Percentiles rank a stretch among this genome's conserved stretches.
Evolutionary conservation across 495 filamentous ascomycete genomes (phyloP).

Genomic region (Podospora anserina): DNA sequence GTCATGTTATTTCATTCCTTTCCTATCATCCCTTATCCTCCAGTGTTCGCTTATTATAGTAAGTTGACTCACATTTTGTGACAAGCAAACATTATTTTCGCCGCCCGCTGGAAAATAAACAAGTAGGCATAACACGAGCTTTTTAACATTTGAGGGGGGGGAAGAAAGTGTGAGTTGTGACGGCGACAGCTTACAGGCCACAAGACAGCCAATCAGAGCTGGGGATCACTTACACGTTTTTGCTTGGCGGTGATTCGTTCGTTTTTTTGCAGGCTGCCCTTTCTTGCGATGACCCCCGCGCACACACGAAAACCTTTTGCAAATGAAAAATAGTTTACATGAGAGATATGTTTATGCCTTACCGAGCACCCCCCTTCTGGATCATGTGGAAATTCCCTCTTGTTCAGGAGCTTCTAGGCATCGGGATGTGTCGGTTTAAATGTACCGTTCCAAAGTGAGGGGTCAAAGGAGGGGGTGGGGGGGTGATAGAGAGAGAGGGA

Average conservation of each 20-base stretch:
- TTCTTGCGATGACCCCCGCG: neutral
- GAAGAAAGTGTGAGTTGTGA: neutral
- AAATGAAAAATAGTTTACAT: neutral
- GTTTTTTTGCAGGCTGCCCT: neutral
- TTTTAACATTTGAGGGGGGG: neutral
- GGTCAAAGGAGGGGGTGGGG: too few species aligned
- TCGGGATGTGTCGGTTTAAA: neutral
- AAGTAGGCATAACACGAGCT: neutral
- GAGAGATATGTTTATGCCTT: neutral
- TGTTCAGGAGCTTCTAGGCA: neutral
- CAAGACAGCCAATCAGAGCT: neutral
- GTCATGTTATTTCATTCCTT: neutral
- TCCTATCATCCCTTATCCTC: neutral
- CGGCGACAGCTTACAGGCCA: neutral
- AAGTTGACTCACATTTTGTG: neutral
- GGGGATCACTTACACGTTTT: conserved; percentile 6
- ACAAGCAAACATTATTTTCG: neutral
- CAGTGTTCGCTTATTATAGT: neutral
- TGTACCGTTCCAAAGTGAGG: neutral
- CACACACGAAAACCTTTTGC: neutral
- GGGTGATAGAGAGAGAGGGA: neutral
- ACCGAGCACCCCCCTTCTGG: neutral
- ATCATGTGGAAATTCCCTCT: neutral
- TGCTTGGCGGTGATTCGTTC: conserved; percentile 2
- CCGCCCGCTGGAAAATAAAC: neutral